Evolutionary conservation across 495 filamentous ascomycete genomes (phyloP).

Genomic region (Haplographium delicatum): DNA sequence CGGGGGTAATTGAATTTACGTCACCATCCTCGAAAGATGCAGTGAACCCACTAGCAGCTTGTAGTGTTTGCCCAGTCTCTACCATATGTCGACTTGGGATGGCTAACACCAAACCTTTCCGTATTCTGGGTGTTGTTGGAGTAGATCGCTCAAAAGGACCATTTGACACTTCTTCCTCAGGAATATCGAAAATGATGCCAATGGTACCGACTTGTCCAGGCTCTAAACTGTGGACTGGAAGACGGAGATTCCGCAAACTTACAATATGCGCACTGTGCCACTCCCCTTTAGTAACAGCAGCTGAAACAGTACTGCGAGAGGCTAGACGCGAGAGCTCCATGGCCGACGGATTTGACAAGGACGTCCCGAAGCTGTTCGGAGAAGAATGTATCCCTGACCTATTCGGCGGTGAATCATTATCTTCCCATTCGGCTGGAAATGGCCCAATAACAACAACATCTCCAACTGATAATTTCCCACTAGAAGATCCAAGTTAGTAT

Average conservation of each 20-base stretch:
- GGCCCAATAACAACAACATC: slow-evolving; percentile 79
- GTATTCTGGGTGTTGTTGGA: slow-evolving; percentile 42
- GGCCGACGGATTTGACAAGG: slow-evolving; percentile 37
- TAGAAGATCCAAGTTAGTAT: slow-evolving; percentile 25
- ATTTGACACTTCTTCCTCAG: slow-evolving; percentile 19
- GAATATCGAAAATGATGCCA: slow-evolving; percentile 59
- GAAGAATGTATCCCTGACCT: slow-evolving; percentile 10
- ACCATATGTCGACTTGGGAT: slow-evolving; percentile 48
- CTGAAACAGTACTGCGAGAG: slow-evolving; percentile 34
- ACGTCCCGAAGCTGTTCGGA: slow-evolving; percentile 21
- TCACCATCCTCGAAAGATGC: slow-evolving; percentile 39
- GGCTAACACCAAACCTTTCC: slow-evolving; percentile 81
- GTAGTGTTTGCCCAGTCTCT: slow-evolving; percentile 40
- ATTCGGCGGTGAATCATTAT: slow-evolving; percentile 19
- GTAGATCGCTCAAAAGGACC: slow-evolving; percentile 8
- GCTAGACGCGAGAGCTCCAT: slow-evolving; percentile 36
- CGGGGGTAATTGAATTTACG: slow-evolving; percentile 32
- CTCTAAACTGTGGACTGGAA: slow-evolving; percentile 71
- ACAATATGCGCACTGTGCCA: slow-evolving; percentile 76
- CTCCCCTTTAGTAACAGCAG: slow-evolving; percentile 47
- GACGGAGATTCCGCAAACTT: slow-evolving; percentile 80
- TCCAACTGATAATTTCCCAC: slow-evolving; percentile 43
- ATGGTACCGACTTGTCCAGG: slow-evolving; percentile 88
- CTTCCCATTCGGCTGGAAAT: slow-evolving; percentile 44
- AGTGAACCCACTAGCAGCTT: slow-evolving; percentile 50